Conservation (phyloP, 1,284 basidiomycete genomes). For the Melampsora larici-populina region DNA sequence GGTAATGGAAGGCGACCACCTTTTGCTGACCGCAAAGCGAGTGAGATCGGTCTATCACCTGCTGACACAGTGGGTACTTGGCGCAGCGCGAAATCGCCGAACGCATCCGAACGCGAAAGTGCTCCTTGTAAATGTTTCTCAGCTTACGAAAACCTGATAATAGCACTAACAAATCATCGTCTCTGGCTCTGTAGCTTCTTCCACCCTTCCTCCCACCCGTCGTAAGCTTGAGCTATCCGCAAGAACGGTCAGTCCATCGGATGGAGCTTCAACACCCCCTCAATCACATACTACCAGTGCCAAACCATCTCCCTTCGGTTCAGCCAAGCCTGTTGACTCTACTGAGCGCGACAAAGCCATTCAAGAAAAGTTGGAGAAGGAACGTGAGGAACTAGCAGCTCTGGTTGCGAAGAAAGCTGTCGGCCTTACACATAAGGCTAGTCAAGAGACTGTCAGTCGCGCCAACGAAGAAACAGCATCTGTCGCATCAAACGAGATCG, state of each 20-base stretch:
- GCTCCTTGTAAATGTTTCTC: neutral
- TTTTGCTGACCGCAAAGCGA: slow-evolving; percentile 13
- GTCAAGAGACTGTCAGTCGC: neutral
- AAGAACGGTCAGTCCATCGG: slow-evolving; percentile 24
- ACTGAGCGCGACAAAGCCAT: slow-evolving; percentile 37
- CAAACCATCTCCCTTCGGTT: slow-evolving; percentile 37
- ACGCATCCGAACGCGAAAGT: slow-evolving; percentile 9
- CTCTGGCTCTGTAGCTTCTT: neutral
- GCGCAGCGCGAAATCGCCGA: slow-evolving; percentile 18
- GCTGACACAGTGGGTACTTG: slow-evolving; percentile 36
- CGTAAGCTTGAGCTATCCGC: slow-evolving; percentile 39
- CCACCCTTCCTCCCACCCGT: slow-evolving; percentile 15
- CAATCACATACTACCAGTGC: neutral
- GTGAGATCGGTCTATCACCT: slow-evolving; percentile 9
- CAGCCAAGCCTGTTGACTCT: slow-evolving; percentile 29
- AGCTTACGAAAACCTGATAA: neutral
- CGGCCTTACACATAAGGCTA: neutral
- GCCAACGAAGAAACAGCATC: neutral
- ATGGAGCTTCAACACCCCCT: slow-evolving; percentile 21
- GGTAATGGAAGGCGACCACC: slow-evolving; percentile 11
- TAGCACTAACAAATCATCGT: neutral
- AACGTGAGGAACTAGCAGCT: slow-evolving; percentile 18
- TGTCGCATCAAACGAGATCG: neutral
- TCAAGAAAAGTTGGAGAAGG: slow-evolving; percentile 27
- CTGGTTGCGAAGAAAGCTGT: slow-evolving; percentile 1